Evolutionary conservation across 768 basidiomycete genomes (phyloP).

Genomic region (Brasilioporus rufonigricans): DNA sequence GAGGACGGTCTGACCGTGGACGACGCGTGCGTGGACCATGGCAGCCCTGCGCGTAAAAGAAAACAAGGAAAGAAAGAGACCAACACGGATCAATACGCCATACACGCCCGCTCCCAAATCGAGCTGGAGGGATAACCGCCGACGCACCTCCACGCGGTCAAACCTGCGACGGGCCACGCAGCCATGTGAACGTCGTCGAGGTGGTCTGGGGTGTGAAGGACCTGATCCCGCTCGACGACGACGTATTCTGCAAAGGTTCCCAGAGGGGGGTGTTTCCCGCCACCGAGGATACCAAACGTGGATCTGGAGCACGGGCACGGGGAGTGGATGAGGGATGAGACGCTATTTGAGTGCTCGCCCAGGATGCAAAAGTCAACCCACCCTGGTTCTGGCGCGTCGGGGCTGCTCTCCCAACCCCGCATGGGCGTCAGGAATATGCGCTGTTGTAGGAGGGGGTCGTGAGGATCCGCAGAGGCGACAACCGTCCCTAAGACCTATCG

Average conservation of each 20-base stretch:
- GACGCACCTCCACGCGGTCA: slow-evolving; percentile 82
- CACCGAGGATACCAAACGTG: slow-evolving; percentile 70
- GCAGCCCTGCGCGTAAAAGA: slow-evolving; percentile 48
- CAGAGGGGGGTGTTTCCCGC: slow-evolving; percentile 46
- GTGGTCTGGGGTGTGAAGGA: slow-evolving; percentile 64
- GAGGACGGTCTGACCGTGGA: slow-evolving; percentile 66
- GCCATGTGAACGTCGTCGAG: slow-evolving; percentile 66
- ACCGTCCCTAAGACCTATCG: slow-evolving; percentile 50
- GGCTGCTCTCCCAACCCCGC: slow-evolving; percentile 71
- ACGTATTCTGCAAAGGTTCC: slow-evolving; percentile 81
- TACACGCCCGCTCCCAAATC: neutral
- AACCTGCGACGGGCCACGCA: slow-evolving; percentile 73
- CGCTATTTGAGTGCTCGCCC: neutral
- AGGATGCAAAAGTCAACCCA: slow-evolving; percentile 28
- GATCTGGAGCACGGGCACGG: slow-evolving; percentile 4
- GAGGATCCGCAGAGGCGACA: slow-evolving; percentile 49
- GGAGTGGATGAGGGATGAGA: neutral
- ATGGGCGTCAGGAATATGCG: slow-evolving; percentile 76
- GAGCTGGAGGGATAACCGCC: neutral
- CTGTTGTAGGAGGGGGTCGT: slow-evolving; percentile 56
- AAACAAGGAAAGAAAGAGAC: neutral
- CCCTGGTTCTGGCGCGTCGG: slow-evolving; percentile 64
- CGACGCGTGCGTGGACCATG: slow-evolving; percentile 61
- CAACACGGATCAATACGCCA: neutral
- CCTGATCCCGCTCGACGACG: slow-evolving; percentile 65